Evolutionary conservation across 768 basidiomycete species (phyloP).

Genomic region (Pleurotus tuber-regium): DNA sequence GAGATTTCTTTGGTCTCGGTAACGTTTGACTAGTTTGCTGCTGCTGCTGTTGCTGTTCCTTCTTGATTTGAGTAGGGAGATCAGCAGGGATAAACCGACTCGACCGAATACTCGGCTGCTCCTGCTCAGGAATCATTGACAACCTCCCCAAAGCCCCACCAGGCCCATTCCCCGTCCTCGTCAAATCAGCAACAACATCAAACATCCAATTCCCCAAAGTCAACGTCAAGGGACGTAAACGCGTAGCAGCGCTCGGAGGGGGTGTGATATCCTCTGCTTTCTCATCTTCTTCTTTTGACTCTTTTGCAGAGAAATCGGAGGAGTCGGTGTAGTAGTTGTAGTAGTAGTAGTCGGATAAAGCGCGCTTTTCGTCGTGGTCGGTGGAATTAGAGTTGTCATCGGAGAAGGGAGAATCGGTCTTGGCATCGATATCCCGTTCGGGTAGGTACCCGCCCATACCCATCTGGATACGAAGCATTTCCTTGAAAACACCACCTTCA

Average conservation of each 20-base stretch:
- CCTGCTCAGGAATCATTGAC: constrained; percentile 17
- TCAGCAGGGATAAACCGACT: constrained; percentile 36
- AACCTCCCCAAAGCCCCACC: neutral
- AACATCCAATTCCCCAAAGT: constrained; percentile 85
- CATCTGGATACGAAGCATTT: constrained; percentile 61
- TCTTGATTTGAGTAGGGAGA: constrained; percentile 20
- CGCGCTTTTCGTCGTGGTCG: constrained; percentile 6
- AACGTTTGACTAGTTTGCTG: constrained; percentile 20
- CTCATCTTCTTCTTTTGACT: too few species aligned
- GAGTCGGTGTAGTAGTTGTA: constrained; percentile 6
- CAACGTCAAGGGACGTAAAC: constrained; percentile 43
- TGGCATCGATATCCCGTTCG: constrained; percentile 27
- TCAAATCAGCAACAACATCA: constrained; percentile 70
- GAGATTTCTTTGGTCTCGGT: too few species aligned
- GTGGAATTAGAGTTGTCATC: neutral
- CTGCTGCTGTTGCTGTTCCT: constrained; percentile 13
- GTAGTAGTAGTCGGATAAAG: too few species aligned
- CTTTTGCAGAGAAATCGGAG: neutral
- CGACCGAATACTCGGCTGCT: constrained; percentile 13
- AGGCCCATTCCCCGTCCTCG: constrained; percentile 23
- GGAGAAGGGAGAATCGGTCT: too few species aligned
- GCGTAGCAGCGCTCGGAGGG: constrained; percentile 12
- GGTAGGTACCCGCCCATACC: constrained; percentile 50
- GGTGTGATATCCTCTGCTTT: constrained; percentile 4
- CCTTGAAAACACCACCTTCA: constrained; percentile 62